Conservation (phyloP, 73 alveolate genomes). For the Tetrahymena thermophila region DNA sequence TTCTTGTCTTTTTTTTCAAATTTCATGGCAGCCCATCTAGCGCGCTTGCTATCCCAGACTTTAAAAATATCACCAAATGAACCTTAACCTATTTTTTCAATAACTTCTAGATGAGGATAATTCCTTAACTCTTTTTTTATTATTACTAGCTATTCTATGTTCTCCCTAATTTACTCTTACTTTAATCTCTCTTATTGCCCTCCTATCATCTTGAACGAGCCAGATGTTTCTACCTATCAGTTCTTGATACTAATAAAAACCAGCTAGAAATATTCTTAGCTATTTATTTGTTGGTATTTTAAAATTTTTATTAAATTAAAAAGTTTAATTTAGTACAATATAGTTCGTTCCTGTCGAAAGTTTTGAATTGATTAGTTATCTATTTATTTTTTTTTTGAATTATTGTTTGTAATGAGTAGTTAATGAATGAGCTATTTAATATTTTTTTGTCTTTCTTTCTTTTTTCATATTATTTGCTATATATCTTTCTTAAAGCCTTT, state of each 20-base stretch:
- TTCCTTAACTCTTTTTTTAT: not conserved
- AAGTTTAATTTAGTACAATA: not conserved
- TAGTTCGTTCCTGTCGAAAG: not conserved
- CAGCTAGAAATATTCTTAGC: not conserved
- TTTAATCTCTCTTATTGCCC: not conserved
- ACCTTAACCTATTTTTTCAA: slow-evolving; percentile 66
- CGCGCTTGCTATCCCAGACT: slow-evolving; percentile 50
- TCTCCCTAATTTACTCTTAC: not conserved
- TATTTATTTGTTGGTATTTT: not conserved
- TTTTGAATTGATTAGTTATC: not conserved
- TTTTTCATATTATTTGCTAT: not conserved
- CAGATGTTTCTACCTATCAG: not conserved
- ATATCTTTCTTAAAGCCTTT: not conserved
- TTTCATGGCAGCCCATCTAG: slow-evolving; percentile 60
- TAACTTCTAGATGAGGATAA: not conserved
- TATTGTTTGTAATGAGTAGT: not conserved
- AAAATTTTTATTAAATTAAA: too few relatives aligned
- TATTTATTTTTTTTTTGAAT: not conserved
- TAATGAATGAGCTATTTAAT: not conserved
- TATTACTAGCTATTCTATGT: not conserved
- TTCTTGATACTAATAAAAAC: not conserved
- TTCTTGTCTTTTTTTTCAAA: slow-evolving; percentile 57
- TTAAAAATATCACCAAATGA: slow-evolving; percentile 64
- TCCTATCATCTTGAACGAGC: not conserved
- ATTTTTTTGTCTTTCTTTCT: not conserved